A percentile compares a stretch with the other conserved stretches of the same genome.
Conservation (phyloP, 495 filamentous ascomycete genomes). For the Daldinia decipiens region DNA sequence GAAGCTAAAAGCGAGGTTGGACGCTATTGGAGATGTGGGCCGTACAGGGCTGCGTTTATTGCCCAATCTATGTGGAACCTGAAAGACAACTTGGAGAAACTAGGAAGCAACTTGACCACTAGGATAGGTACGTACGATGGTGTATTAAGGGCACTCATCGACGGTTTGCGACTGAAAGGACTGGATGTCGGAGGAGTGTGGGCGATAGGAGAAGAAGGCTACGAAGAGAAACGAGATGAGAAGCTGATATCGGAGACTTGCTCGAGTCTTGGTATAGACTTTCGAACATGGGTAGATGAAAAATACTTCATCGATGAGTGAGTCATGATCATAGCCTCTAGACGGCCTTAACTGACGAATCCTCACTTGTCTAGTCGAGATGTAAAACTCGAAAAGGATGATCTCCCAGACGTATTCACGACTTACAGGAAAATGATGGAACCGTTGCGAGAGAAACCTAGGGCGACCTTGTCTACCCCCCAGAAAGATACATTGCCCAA, state of each 20-base stretch:
- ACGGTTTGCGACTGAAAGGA: conserved; percentile 53
- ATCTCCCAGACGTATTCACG: conserved; percentile 75
- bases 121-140: conserved; percentile 68
- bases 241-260: conserved; percentile 60
- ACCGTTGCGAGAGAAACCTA: conserved; percentile 68
- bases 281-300: conserved; percentile 71
- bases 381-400: conserved; percentile 57
- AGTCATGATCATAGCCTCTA: conserved; percentile 43
- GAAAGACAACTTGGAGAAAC: conserved; percentile 63
- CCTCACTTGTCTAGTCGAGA: conserved; percentile 61
- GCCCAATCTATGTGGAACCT: conserved; percentile 75
- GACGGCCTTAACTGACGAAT: conserved; percentile 3
- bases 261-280: conserved; percentile 59
- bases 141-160: conserved; percentile 62
- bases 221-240: conserved; percentile 72
- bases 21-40: conserved; percentile 73
- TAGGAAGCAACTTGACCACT: conserved; percentile 68
- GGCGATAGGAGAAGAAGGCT: conserved; percentile 72
- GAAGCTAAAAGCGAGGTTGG: conserved; percentile 66
- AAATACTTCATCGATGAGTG: conserved; percentile 81
- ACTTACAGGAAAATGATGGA: conserved; percentile 72
- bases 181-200: conserved; percentile 68
- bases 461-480: conserved; percentile 58
- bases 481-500: conserved; percentile 59
- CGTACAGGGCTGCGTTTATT: conserved; percentile 72